Evolutionary conservation across 441 rosid species (phyloP).

Genomic region (Hura crepitans): DNA sequence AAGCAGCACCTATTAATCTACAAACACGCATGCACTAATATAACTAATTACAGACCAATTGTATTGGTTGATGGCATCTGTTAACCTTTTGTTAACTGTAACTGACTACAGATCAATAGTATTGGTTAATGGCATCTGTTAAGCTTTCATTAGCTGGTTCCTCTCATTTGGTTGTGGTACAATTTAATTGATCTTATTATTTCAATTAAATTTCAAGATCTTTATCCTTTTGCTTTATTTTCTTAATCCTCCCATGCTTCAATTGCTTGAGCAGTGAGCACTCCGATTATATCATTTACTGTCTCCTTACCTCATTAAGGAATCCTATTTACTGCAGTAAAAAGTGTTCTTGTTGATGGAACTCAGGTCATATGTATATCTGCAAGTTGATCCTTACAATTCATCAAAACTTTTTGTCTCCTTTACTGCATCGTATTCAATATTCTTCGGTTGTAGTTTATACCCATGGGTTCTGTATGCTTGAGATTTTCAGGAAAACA

Average conservation of each 20-base stretch:
- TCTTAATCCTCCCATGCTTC: too few species aligned
- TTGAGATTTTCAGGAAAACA: slow-evolving; percentile 5
- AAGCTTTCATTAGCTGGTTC: neutral
- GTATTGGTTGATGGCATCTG: neutral
- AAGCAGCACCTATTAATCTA: too few species aligned
- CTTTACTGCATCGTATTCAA: neutral
- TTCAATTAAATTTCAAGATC: neutral
- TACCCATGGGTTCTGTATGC: neutral
- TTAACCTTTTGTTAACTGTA: too few species aligned
- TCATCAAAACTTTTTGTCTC: neutral
- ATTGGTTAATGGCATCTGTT: neutral
- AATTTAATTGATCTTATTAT: neutral
- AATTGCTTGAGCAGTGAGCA: neutral
- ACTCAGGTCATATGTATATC: neutral
- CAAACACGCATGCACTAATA: too few species aligned
- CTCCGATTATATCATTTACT: neutral
- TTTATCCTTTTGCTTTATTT: neutral
- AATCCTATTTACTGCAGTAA: neutral
- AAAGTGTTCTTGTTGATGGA: neutral
- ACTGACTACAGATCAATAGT: neutral
- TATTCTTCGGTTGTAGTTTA: neutral
- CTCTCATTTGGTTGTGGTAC: neutral
- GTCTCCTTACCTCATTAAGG: neutral
- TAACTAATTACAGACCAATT: neutral
- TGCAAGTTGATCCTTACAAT: neutral